Evolutionary conservation across 2,329 filamentous ascomycete species (phyloP), one percentile per base, ranked within the genome.

Genomic region (Dryadomyces quercivorus): DNA sequence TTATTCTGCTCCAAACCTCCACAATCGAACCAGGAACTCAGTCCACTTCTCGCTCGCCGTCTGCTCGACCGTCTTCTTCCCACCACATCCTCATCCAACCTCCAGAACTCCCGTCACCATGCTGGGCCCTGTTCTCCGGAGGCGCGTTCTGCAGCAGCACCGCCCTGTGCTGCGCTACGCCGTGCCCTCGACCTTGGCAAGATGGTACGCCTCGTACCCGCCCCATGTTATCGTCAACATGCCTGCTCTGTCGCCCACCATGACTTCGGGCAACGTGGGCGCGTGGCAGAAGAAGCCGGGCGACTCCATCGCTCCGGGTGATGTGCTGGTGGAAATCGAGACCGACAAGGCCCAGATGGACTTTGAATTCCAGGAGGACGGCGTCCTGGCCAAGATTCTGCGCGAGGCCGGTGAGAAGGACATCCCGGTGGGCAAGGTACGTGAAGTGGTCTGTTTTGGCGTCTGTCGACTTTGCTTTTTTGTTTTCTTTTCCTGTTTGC

Each of bases 231-330:
- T 98, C 71, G 85, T 98, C 75, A 93, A 83, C 78, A 98, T 98
- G 93, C 93, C 93, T 61, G 93, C 93, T 56, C 80, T 98, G 65
- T 98, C 93, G 59, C 93, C 93, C 54, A 98, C 93, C 63, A 98
- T 98, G 93, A 91, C 88, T 60, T 78, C 88, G 59, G 93, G 93
- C 69, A 95, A 95, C 76, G 95, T 98, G 71, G 94, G 93, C 65
- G 76, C 84, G 60, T 98, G 93, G 93, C 89, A 97, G 77, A 98
- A 97, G 82, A 94, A 96, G 77, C 78, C 84, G 62, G 93, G 93
- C 67, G 93, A 98, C 71, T 67, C 76, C 59, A 84, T 98, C 70
- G 76, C 81, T 56, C 91, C 94, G 52, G 93, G 93, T 69, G 93
- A 98, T 69, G 93, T 98, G 36, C 77, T 95, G 51, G 81, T 95